These are phyloP conservation scores for Starmera pachycereana DNA, from an alignment of 805 yeast genomes.

Conservation along the genomic window DNA sequence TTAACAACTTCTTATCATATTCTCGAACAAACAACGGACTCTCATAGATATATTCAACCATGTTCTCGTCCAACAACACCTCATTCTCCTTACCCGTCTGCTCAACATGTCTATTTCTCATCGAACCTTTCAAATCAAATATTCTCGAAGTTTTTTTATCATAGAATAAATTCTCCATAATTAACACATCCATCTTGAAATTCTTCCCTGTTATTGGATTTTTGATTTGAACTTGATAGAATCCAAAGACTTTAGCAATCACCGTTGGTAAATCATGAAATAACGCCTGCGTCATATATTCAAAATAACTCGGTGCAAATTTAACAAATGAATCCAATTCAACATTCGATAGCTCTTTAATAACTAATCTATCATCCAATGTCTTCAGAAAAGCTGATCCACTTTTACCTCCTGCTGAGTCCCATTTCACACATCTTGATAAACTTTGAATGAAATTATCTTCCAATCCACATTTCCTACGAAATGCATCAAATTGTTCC, in stretches of 20 bases:
- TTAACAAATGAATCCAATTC: slow-evolving; percentile 91
- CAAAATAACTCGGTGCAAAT: slow-evolving; percentile 94
- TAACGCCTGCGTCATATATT: slow-evolving; percentile 88
- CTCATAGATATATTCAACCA: slow-evolving; percentile 96
- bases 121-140: slow-evolving; percentile 94
- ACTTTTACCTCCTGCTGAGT: slow-evolving; percentile 92
- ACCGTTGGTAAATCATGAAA: slow-evolving; percentile 94
- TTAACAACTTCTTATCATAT: slow-evolving; percentile 72
- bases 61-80: slow-evolving; percentile 89
- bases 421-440: slow-evolving; percentile 92
- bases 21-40: slow-evolving; percentile 91
- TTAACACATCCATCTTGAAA: slow-evolving; percentile 80
- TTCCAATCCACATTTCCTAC: slow-evolving; percentile 72
- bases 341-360: slow-evolving; percentile 78
- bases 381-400: slow-evolving; percentile 93
- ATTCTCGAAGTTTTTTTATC: slow-evolving; percentile 73
- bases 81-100: slow-evolving; percentile 95
- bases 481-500: slow-evolving; percentile 92
- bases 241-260: slow-evolving; percentile 89
- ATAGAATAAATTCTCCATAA: slow-evolving; percentile 93
- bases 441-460: slow-evolving; percentile 78
- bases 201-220: slow-evolving; percentile 67
- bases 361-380: slow-evolving; percentile 76
- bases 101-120: slow-evolving; percentile 94
- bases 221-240: slow-evolving; percentile 85